Evolutionary conservation across 73 alveolate species (phyloP), one percentile per base, ranked within the genome.

Genomic region (Halteria grandinella): DNA sequence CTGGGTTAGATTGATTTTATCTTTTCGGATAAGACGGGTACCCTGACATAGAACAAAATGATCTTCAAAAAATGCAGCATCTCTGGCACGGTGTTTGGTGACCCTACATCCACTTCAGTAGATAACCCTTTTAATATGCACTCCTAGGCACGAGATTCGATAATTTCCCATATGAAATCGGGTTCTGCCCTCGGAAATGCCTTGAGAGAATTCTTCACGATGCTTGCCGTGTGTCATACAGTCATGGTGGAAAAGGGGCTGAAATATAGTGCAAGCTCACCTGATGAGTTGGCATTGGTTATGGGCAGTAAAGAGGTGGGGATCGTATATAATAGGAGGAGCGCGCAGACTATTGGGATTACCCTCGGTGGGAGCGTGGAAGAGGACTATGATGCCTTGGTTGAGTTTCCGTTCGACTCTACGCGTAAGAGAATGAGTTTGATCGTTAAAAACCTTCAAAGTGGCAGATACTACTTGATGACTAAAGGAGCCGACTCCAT

Each of bases 11-110:
- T 98, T 18, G 97, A 94, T 52, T 96, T 97, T 83, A 92, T 98
- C 15, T 98, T 98, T 66, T 90, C 98, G 12, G 99, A 98, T 86
- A 98, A 98, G 86, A 98, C 99, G 0, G 99, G 99, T 10, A 98
- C 99, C 24, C 89, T 98, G 45, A 98, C 99, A 0, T 88, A 93
- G 69, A 98, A 98, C 86, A 90, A 86, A 75, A 98, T 98, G 99
- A 98, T 91, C 31, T 97, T 97, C 49, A 94, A 94, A 58, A 92
- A 95, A 63, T 93, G 99, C 79, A 79, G 95, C 55, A 91, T 90
- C 44, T 75, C 80, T 23, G 96, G 96, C 24, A 74, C 58, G 54
- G 79, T 81, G 51, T 89, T 85, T n/a, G n/a, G n/a, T n/a, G n/a
- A n/a, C n/a, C n/a, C n/a, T n/a, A n/a, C n/a, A n/a, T n/a, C n/a